phyloP scores from a whole-genome alignment of 169 alveolate genomes.

The Cryptosporidium canis region DNA sequence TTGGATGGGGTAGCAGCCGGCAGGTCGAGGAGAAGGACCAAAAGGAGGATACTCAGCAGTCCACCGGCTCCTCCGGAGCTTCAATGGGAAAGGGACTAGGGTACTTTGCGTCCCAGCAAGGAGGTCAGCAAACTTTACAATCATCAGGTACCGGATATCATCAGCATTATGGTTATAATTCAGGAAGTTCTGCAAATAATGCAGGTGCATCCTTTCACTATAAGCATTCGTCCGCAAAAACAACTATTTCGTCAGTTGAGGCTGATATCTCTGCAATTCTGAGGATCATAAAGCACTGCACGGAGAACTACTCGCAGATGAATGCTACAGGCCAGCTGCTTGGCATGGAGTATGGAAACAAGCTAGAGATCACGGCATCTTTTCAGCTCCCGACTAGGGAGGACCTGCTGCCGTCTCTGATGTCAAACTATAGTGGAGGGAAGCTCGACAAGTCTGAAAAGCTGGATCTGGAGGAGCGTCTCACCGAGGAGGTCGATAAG shows the following conservation, averaged over 20 bases:
- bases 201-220: slow-evolving; percentile 3
- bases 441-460: slow-evolving; percentile 76
- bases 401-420: slow-evolving; percentile 78
- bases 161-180: slow-evolving; percentile 1
- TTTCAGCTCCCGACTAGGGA: slow-evolving; percentile 87
- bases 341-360: slow-evolving; percentile 83
- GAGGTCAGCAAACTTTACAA: neutral
- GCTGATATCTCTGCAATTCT: slow-evolving; percentile 81
- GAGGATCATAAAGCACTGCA: slow-evolving; percentile 85
- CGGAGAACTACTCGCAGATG: slow-evolving; percentile 82
- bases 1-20: slow-evolving; percentile 54
- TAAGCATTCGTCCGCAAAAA: slow-evolving; percentile 2
- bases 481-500: slow-evolving; percentile 84
- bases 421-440: slow-evolving; percentile 60
- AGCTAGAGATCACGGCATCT: slow-evolving; percentile 85
- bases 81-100: neutral
- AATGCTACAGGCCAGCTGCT: slow-evolving; percentile 87
- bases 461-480: slow-evolving; percentile 82
- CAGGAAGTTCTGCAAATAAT: neutral
- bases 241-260: slow-evolving; percentile 76
- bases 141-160: slow-evolving; percentile 3
- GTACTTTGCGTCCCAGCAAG: neutral
- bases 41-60: slow-evolving; percentile 16
- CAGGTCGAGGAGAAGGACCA: slow-evolving; percentile 44
- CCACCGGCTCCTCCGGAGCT: neutral